Base-by-base conservation (phyloP, 1,284 basidiomycete species). In the Apiotrichum sp. region DNA sequence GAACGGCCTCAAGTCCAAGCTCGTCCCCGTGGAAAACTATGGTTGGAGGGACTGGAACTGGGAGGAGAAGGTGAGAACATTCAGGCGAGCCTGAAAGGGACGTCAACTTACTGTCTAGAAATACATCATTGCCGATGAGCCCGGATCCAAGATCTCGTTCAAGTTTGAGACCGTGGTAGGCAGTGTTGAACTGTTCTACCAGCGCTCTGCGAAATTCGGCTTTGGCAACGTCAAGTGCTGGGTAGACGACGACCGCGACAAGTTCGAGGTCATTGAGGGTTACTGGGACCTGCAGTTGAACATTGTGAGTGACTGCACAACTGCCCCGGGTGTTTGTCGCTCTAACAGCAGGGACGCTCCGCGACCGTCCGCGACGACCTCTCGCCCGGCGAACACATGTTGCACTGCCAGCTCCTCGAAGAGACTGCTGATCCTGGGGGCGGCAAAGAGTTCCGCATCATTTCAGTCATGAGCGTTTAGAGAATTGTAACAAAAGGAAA, bases 1-100 rank as follows among this genome's bases (percentile, higher is more conserved):
- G 42, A 70, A 70, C 47, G 58, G 58, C 6, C 50, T 55, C 14
- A 64, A 63, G 47, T 49, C 65, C 50, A 62, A 62, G 11, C 58
- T 74, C 36, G 56, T 50, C 11, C 70, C 72, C 6, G 9, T 52
- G 14, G 50, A 58, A 35, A 55, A 64, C 22, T 40, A 62, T 5
- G 72, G 72, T 31, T 75, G 72, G 71, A 58, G 62, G 22, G 47
- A 66, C 9, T 74, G 68, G 70, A 61, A 58, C 11, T 74, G 71
- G 70, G 62, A 68, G 45, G 44, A 45, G 11, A 45, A 45, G 43
- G 43, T 44, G 43, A 44, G 43, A 8, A 16, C 4, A 14, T 7
- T 42, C 22, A 22, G 22, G 22, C 36, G 36, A 7, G 36, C 36
- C 2, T 10, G 9, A 22, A 31, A 11, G n/a, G 9, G 22, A 8